A percentile compares a stretch with the other conserved stretches of the same genome.
Conservation (phyloP, 129 eudicot genomes). For the Ambrosia trifida region DNA sequence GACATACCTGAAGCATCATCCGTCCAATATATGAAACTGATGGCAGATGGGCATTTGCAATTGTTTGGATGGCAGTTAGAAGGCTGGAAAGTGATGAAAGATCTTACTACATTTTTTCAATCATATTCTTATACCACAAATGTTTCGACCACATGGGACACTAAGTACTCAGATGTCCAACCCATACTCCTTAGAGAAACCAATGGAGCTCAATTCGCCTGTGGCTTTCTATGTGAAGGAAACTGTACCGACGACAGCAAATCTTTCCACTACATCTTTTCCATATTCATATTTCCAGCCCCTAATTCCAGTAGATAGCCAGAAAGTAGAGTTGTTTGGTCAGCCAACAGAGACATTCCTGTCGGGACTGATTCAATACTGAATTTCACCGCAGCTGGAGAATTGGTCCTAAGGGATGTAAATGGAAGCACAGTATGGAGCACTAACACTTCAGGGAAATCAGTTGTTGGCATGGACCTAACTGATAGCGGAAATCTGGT, state of each 20-base stretch:
- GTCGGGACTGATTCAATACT: slow-evolving; percentile 8
- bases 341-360: slow-evolving; percentile 26
- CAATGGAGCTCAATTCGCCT: neutral
- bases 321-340: slow-evolving; percentile 11
- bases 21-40: too few species aligned
- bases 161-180: too few species aligned
- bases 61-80: too few species aligned
- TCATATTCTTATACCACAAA: too few species aligned
- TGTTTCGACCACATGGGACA: too few species aligned
- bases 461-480: slow-evolving; percentile 26
- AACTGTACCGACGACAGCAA: neutral
- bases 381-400: slow-evolving; percentile 21
- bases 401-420: slow-evolving; percentile 21
- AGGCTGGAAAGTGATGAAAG: slow-evolving; percentile 26
- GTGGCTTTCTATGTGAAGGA: slow-evolving; percentile 18
- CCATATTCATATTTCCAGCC: neutral
- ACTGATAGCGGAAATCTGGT: slow-evolving; percentile 26
- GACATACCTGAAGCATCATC: neutral
- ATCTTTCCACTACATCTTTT: neutral
- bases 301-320: neutral
- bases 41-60: too few species aligned
- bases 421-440: slow-evolving; percentile 38
- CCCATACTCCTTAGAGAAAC: neutral
- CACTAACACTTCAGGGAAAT: slow-evolving; percentile 30
- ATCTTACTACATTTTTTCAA: slow-evolving; percentile 18